Evolutionary conservation across 192 early-diverging fungal genomes (phyloP), one percentile per base, ranked within the genome.

Genomic region (Allomyces macrogynus): DNA sequence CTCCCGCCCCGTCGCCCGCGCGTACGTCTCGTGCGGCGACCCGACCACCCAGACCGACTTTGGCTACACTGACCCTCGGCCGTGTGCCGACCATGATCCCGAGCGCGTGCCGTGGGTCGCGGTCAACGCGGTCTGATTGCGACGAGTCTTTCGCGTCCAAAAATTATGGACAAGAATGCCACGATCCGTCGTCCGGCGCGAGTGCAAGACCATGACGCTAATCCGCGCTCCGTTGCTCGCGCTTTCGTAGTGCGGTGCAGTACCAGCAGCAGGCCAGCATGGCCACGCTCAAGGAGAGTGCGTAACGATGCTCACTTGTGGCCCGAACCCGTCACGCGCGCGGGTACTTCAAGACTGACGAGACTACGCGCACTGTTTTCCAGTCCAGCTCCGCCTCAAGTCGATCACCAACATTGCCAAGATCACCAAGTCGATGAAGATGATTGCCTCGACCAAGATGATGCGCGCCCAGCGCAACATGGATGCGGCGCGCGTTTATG

Each of bases 401-500:
- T 94, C 95, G 67, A 84, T 99, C 66, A 83, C 87, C 68, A 96
- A 93, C 86, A 99, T 97, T 80, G 90, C 87, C 71, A 99, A 99
- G 40, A 97, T 99, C 75, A 99, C 95, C 63, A 93, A 94, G 78
- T 97, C 93, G 61, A 99, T 99, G 94, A 99, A 99, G 84, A 95
- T 99, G 92, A 99, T 99, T 95, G 93, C 95, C 49, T 95, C 95
- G 54, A 99, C 93, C 77, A 99, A 99, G 83, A 89, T 94, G 72
- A 74, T 80, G 25, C 74, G 77, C 65, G 88, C 92, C 32, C 89
- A 94, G 80, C 82, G 85, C 65, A 79, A 77, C 70, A 94, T 95
- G 92, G 86, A 90, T 72, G 74, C 78, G 65, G 93, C 91, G 27
- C 88, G 90, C 64, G 72, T 74, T 44, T 94, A 89, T 69, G 87